A percentile compares a stretch with the other conserved stretches of the same genome.
These are phyloP conservation scores for Zelonia costaricensis DNA, from an alignment of 208 protist species.

Conservation along the genomic window DNA sequence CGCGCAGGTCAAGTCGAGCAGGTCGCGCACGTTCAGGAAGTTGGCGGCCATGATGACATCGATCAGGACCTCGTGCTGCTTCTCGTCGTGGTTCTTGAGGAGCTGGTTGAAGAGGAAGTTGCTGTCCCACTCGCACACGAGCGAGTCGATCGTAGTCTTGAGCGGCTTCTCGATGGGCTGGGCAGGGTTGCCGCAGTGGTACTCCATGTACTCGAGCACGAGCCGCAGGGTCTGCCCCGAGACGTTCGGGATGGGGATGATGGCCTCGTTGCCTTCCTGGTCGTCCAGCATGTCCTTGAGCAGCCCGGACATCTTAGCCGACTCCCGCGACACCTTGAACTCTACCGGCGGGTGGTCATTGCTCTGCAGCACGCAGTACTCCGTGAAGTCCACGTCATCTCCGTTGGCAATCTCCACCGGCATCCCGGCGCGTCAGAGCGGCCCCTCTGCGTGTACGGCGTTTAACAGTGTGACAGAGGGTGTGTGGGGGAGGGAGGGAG, in stretches of 20 bases:
- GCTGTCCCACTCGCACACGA: conserved; percentile 90
- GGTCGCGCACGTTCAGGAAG: conserved; percentile 94
- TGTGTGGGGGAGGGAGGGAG: too few species aligned
- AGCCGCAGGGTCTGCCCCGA: conserved; percentile 82
- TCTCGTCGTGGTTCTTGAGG: conserved; percentile 78
- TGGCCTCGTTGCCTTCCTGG: conserved; percentile 66
- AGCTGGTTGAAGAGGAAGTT: conserved; percentile 85
- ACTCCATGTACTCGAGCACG: conserved; percentile 94
- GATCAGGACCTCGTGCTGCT: conserved; percentile 90
- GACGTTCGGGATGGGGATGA: conserved; percentile 94
- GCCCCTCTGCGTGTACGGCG: too few species aligned
- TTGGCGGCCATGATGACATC: conserved; percentile 95
- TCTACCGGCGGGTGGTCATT: conserved; percentile 84
- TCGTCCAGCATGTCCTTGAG: conserved; percentile 93
- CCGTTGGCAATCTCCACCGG: conserved; percentile 49
- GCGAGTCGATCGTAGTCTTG: conserved; percentile 80
- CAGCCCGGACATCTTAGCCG: conserved; percentile 87
- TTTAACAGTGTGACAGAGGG: too few species aligned
- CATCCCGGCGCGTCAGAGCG: conserved; percentile 27
- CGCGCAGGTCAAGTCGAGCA: conserved; percentile 94
- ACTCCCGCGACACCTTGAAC: conserved; percentile 82
- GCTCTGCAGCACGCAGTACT: conserved; percentile 88
- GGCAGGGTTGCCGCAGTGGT: conserved; percentile 86
- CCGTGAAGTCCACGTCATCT: conserved; percentile 74
- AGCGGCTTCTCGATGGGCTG: conserved; percentile 88